Evolutionary conservation across 2,329 filamentous ascomycete species (phyloP), one percentile per base, ranked within the genome.

Genomic region (Colletotrichum noveboracense): DNA sequence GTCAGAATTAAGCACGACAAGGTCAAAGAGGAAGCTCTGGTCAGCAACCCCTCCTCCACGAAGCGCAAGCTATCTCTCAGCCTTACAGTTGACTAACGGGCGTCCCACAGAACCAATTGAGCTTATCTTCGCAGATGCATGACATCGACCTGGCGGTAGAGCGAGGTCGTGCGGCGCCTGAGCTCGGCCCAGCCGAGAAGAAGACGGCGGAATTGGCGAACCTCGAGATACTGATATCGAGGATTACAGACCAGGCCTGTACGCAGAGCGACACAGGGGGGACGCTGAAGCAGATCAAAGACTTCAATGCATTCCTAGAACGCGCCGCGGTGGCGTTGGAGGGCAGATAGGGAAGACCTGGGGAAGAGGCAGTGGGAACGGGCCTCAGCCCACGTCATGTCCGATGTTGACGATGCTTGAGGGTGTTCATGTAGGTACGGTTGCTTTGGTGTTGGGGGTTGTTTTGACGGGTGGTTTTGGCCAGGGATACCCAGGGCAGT

Each of bases 291-390:
- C 89, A 91, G 80, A 88, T 93, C 70, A 88, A 84, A 75, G 88
- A 91, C 64, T 93, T 93, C 79, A 94, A 93, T 77, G 87, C 87
- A 36, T 92, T 93, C 77, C 83, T 94, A 65, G 92, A 93, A 81
- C 87, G 92, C 26, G 87, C 91, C 7, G 91, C 91, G 4, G 82
- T 86, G 34, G 90, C 88, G 36, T 83, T 94, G 58, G 92, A 93
- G 81, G 43, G 61, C 36, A 68, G 76, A 55, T 36, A 34, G 24
- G 24, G 18, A 16, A 13, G 34, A 32, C n/a, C 6, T 14, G 28
- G 58, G 58, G 28, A 61, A 61, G 32, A 30, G 48, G 52, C 43
- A 52, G 52, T 28, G 55, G 14, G 62, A 36, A 12, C n/a, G 18
- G 26, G 28, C 34, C 55, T 52, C 32, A 26, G 26, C 43, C 43